Evolutionary conservation across 176 grass and related monocot species (phyloP).

Genomic region (Neostapfia colusana): DNA sequence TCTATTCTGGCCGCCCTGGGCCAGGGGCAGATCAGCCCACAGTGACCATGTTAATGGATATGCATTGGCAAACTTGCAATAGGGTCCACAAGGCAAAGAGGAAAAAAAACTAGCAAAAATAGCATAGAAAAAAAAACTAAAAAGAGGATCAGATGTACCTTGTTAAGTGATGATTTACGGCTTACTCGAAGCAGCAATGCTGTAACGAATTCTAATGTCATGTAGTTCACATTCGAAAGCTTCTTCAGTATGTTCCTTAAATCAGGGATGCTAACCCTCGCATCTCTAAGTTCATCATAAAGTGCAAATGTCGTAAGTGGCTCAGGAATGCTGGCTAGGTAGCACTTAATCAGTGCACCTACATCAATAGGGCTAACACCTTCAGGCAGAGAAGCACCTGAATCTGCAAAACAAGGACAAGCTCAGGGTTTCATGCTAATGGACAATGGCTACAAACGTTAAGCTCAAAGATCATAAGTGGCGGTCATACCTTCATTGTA

Average conservation of each 20-base stretch:
- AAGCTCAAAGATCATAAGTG: slow-evolving; percentile 32
- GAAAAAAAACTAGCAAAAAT: background rate
- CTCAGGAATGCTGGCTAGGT: slow-evolving; percentile 91
- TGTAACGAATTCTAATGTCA: slow-evolving; percentile 94
- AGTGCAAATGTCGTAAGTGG: slow-evolving; percentile 77
- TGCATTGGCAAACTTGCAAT: slow-evolving; percentile 9
- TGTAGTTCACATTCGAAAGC: slow-evolving; percentile 94
- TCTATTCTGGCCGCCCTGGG: too few relatives aligned
- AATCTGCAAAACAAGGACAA: slow-evolving; percentile 59
- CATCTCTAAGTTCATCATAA: slow-evolving; percentile 83
- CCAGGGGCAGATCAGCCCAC: too few relatives aligned
- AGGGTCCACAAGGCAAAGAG: background rate
- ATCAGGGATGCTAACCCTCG: slow-evolving; percentile 75
- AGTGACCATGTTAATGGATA: background rate
- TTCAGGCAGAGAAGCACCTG: slow-evolving; percentile 72
- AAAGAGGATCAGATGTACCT: slow-evolving; percentile 54
- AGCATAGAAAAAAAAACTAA: slow-evolving; percentile 11
- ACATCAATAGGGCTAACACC: slow-evolving; percentile 66
- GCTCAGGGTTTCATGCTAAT: slow-evolving; percentile 21
- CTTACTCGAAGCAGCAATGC: slow-evolving; percentile 83
- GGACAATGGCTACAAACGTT: slow-evolving; percentile 17
- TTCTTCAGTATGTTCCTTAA: slow-evolving; percentile 95
- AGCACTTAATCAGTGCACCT: slow-evolving; percentile 84
- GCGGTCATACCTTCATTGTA: slow-evolving; percentile 93
- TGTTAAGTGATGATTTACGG: slow-evolving; percentile 92